Evolutionary conservation across 2,329 filamentous ascomycete species (phyloP).

Genomic region (Pseudogymnoascus sp.): DNA sequence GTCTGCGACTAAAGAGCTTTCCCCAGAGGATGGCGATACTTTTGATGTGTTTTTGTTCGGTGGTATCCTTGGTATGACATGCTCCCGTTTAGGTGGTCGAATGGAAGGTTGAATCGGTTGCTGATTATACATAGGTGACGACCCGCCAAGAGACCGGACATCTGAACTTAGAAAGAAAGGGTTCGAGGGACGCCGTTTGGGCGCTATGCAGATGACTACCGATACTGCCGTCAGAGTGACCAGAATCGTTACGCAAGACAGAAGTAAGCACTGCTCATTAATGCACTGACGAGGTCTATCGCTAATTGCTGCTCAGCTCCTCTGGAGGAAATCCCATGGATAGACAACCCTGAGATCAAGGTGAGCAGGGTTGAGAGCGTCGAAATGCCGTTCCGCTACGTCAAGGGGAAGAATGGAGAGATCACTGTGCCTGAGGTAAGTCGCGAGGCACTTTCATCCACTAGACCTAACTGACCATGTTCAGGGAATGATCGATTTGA

Average conservation of each 20-base stretch:
- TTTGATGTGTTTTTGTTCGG: constrained; percentile 96
- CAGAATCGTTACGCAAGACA: constrained; percentile 75
- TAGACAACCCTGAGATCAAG: constrained; percentile 82
- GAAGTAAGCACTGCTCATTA: constrained; percentile 46
- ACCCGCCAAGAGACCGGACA: constrained; percentile 88
- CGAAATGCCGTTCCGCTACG: constrained; percentile 97
- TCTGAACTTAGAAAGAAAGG: constrained; percentile 93
- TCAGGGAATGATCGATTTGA: constrained; percentile 84
- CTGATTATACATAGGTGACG: constrained; percentile 57
- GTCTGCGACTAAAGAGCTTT: constrained; percentile 68
- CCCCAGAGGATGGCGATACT: constrained; percentile 67
- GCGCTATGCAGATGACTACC: constrained; percentile 95
- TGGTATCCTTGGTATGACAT: constrained; percentile 71
- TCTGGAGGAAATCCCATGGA: constrained; percentile 68
- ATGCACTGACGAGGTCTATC: not conserved
- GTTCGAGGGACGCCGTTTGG: constrained; percentile 76
- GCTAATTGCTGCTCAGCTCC: constrained; percentile 45
- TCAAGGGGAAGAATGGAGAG: constrained; percentile 62
- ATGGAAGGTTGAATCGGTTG: constrained; percentile 7
- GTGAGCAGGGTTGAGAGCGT: constrained; percentile 90
- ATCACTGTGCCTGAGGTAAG: constrained; percentile 87
- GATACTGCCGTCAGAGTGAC: constrained; percentile 95
- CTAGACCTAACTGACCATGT: constrained; percentile 15
- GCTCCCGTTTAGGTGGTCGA: not conserved
- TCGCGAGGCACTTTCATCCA: constrained; percentile 7